Evolutionary conservation across 495 filamentous ascomycete species (phyloP), one percentile per base, ranked within the genome.

Genomic region (Xylaria intraflava): DNA sequence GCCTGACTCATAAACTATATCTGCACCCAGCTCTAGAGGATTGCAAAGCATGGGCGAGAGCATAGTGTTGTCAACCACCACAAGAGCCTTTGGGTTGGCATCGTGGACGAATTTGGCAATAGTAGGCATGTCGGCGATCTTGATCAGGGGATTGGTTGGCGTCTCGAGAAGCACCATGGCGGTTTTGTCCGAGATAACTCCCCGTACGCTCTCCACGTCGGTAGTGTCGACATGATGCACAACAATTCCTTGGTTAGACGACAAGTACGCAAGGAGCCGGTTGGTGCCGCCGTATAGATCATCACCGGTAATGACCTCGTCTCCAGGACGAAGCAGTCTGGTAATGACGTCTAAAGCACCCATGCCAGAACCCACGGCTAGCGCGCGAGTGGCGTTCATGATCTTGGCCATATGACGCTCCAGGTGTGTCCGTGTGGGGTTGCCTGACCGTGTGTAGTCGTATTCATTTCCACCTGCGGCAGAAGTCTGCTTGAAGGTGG

Each of bases 201-300:
- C 72, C 46, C 67, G 69, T 10, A 98, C 88, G 36, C 70, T 75
- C 30, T 85, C 81, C 10, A 84, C 76, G 8, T 79, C 62, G 48
- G 93, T 97, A 12, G 92, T 95, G 75, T 98, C 92, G 62, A 97
- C 88, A 65, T 98, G 94, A 72, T 95, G 90, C 12, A 98, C 94
- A 38, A 89, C 76, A 47, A 98, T 95, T 30, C 87, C 92, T 55
- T 85, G 81, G 69, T 94, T 84, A 43, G 87, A 85, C 17, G 88
- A 80, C 45, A 98, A 79, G 67, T 89, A 96, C 69, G 91, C 96
- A 42, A 98, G 81, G 42, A 98, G 79, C 45, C 93, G 84, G 74
- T 98, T 89, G 38, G 93, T 93, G 61, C 93, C 93, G 51, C 93
- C 93, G 72, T 98, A 98, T 46, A 98, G 74, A 65, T 98, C 93